Conservation (phyloP, 1,284 basidiomycete genomes). For the Mycosarcoma maydis region DNA sequence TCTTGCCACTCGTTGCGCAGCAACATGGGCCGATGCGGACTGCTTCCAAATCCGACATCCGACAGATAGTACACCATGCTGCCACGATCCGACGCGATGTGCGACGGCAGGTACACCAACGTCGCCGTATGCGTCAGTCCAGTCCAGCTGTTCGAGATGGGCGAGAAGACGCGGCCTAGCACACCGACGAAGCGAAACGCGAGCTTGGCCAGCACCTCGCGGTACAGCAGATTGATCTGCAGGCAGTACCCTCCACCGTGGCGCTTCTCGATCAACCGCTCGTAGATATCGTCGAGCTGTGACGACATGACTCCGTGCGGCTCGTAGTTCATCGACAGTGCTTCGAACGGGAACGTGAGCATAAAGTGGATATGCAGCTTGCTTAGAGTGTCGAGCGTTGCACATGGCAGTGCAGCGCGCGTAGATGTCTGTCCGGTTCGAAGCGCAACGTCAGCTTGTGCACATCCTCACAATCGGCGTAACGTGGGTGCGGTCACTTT, state of each 20-base stretch:
- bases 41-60: slow-evolving; percentile 40
- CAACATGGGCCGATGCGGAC: slow-evolving; percentile 26
- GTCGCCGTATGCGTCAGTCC: slow-evolving; percentile 27
- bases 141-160: slow-evolving; percentile 5
- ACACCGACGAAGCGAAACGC: slow-evolving; percentile 19
- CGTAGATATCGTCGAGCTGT: slow-evolving; percentile 9
- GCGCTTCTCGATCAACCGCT: slow-evolving; percentile 11
- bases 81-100: slow-evolving; percentile 2
- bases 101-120: slow-evolving; percentile 31
- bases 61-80: slow-evolving; percentile 23
- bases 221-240: slow-evolving; percentile 33
- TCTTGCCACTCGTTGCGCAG: slow-evolving; percentile 29
- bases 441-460: no score
- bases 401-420: slow-evolving; percentile 2
- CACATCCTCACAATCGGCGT: no score
- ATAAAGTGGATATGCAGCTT: slow-evolving; percentile 38
- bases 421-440: background rate
- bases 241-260: slow-evolving; percentile 46
- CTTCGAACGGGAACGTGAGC: slow-evolving; percentile 41
- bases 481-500: no score
- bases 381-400: slow-evolving; percentile 25
- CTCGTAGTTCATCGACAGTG: slow-evolving; percentile 45
- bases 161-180: slow-evolving; percentile 24
- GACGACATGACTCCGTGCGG: slow-evolving; percentile 4
- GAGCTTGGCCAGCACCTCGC: slow-evolving; percentile 24